phyloP scores from a whole-genome alignment of 768 basidiomycete genomes.

The Termitomyces titanicus region DNA sequence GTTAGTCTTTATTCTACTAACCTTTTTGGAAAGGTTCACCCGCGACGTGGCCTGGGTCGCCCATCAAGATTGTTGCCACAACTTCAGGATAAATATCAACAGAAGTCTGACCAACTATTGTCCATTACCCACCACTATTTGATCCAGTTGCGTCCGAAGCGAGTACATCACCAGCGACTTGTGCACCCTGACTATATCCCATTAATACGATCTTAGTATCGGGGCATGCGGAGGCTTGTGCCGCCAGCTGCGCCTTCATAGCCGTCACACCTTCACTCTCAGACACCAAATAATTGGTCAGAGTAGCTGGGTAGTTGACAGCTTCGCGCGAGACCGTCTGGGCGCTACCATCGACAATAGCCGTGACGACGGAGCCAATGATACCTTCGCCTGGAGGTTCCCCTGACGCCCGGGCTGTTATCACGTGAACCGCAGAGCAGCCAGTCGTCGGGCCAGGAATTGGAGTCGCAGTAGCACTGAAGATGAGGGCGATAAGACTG shows the following conservation, averaged over 20 bases:
- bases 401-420: conserved; percentile 17
- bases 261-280: conserved; percentile 7
- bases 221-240: conserved; percentile 9
- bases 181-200: conserved; percentile 14
- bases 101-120: not conserved
- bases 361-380: conserved; percentile 14
- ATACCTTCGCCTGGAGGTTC: conserved; percentile 17
- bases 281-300: conserved; percentile 8
- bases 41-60: conserved; percentile 10
- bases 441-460: conserved; percentile 8
- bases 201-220: conserved; percentile 13
- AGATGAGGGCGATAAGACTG: not conserved
- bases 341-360: conserved; percentile 5
- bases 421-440: conserved; percentile 17
- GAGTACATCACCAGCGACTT: conserved; percentile 14
- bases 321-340: conserved; percentile 12
- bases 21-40: conserved; percentile 14
- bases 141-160: conserved; percentile 7
- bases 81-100: not conserved
- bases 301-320: conserved; percentile 9
- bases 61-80: conserved; percentile 11
- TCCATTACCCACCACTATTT: not conserved
- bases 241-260: conserved; percentile 7
- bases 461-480: conserved; percentile 2
- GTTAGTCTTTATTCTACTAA: not conserved